Conservation (phyloP, 176 grass and related monocot genomes). For the Alopecurus myosuroides region DNA sequence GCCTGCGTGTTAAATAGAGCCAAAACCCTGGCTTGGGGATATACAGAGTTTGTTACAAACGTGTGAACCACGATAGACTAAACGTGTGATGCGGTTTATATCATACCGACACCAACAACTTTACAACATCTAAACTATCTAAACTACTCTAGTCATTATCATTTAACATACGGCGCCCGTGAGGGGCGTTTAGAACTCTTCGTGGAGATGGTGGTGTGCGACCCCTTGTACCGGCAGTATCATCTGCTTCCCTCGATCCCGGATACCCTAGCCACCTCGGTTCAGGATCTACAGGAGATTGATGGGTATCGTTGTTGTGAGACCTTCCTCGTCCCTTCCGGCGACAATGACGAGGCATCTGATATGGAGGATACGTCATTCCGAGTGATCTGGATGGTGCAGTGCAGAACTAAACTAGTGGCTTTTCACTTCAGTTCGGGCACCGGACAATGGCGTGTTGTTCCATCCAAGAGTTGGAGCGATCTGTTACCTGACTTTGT, state of each 20-base stretch:
- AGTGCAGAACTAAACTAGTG: neutral
- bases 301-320: neutral
- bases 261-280: neutral
- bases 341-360: neutral
- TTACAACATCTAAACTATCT: too few species aligned
- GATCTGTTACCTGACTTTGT: neutral
- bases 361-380: neutral
- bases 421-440: neutral
- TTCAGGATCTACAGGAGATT: neutral
- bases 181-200: neutral
- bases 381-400: neutral
- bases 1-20: too few species aligned
- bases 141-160: too few species aligned
- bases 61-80: too few species aligned
- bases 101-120: too few species aligned
- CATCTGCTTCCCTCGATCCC: neutral
- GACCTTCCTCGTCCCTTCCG: neutral
- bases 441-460: neutral
- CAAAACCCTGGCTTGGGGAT: too few species aligned
- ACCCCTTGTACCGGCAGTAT: neutral
- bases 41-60: too few species aligned
- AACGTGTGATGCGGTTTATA: too few species aligned
- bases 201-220: neutral
- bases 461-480: neutral
- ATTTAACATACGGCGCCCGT: too few species aligned